These are phyloP conservation scores for Colletotrichum siamense DNA, from an alignment of 2,329 filamentous ascomycete genomes.

Conservation along the genomic window DNA sequence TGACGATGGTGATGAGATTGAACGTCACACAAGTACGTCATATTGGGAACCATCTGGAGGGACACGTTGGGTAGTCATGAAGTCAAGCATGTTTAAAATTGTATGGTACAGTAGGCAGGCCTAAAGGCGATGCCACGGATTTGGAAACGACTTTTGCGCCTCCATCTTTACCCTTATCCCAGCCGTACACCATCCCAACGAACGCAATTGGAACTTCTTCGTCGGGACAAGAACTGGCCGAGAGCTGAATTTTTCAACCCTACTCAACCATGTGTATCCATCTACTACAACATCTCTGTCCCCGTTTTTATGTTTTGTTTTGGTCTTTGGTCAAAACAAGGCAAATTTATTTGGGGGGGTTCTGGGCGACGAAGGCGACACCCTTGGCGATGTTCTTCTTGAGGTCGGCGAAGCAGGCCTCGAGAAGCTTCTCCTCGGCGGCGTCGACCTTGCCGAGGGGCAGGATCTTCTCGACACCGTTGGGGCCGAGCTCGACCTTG, in stretches of 20 bases:
- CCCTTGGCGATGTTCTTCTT: conserved; percentile 98
- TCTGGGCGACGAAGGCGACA: conserved; percentile 62
- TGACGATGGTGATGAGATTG: not conserved
- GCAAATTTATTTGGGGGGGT: conserved; percentile 62
- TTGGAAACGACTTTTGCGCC: conserved; percentile 18
- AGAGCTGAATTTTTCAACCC: conserved; percentile 10
- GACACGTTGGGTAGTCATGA: not conserved
- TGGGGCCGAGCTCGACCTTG: conserved; percentile 93
- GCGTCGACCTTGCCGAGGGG: conserved; percentile 84
- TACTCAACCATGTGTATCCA: conserved; percentile 20
- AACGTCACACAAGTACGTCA: not conserved
- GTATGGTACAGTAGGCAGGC: conserved; percentile 24
- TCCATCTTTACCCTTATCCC: conserved; percentile 11
- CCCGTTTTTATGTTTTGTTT: not conserved
- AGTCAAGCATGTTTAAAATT: conserved; percentile 19
- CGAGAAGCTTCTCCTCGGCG: conserved; percentile 88
- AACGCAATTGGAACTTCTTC: not conserved
- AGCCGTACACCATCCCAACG: not conserved
- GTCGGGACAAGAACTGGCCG: not conserved
- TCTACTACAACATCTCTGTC: not conserved
- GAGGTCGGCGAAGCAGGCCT: conserved; percentile 82
- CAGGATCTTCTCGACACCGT: conserved; percentile 93
- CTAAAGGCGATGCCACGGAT: conserved; percentile 13
- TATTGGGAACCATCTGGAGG: not conserved
- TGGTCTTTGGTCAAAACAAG: not conserved